These are phyloP conservation scores for Leishmania tarentolae DNA, from an alignment of 208 protist genomes.

Conservation along the genomic window DNA sequence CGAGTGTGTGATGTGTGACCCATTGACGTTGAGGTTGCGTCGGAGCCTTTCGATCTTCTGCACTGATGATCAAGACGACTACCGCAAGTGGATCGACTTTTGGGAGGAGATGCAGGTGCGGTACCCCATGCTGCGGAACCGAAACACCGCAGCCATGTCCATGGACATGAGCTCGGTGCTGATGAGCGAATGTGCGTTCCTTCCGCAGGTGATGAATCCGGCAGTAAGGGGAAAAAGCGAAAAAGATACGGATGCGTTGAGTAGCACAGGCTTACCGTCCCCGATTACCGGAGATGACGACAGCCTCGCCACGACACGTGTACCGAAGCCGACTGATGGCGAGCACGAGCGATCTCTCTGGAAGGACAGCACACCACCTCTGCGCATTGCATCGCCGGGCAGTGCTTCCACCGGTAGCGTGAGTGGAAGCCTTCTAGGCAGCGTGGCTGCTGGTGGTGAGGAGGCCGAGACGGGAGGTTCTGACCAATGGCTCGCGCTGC, in stretches of 20 bases:
- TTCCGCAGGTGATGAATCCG: neutral
- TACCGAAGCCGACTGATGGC: slow-evolving; percentile 2
- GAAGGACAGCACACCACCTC: neutral
- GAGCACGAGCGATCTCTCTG: neutral
- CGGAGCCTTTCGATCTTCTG: slow-evolving; percentile 48
- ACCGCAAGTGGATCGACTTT: slow-evolving; percentile 47
- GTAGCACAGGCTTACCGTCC: neutral
- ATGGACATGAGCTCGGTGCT: slow-evolving; percentile 10
- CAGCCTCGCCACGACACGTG: slow-evolving; percentile 12
- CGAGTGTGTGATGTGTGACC: slow-evolving; percentile 30
- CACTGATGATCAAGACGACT: slow-evolving; percentile 43
- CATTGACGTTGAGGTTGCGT: slow-evolving; percentile 10
- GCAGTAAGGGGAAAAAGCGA: neutral
- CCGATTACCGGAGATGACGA: slow-evolving; percentile 13
- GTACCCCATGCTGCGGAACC: slow-evolving; percentile 29
- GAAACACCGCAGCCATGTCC: slow-evolving; percentile 4
- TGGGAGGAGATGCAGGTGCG: slow-evolving; percentile 42
- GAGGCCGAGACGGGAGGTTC: neutral
- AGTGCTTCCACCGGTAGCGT: neutral
- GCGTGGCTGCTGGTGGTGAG: neutral
- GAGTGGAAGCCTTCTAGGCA: neutral
- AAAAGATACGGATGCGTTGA: neutral
- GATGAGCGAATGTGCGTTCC: slow-evolving; percentile 19
- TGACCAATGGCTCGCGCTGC: neutral
- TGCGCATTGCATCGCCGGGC: neutral